A percentile compares a stretch with the other conserved stretches of the same genome.
These are phyloP conservation scores for Xylaria scruposa DNA, from an alignment of 495 filamentous ascomycete species.

Conservation along the genomic window DNA sequence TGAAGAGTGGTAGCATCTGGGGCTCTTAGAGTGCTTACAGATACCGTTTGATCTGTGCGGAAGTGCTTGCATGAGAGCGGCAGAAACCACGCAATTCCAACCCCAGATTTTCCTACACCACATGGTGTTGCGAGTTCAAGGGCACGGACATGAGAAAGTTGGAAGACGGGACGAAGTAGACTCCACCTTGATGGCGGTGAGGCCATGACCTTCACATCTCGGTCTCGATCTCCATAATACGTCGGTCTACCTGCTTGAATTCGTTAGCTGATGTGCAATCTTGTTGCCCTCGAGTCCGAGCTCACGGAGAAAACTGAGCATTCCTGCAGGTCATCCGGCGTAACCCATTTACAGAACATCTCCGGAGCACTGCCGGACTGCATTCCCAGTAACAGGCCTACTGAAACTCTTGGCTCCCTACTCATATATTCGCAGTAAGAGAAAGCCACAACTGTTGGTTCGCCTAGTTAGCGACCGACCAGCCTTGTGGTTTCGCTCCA, in stretches of 20 bases:
- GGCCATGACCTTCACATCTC: neutral
- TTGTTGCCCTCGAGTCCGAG: neutral
- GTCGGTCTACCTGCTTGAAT: constrained; percentile 7
- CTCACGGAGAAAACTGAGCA: neutral
- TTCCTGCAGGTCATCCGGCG: neutral
- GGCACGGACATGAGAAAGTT: neutral
- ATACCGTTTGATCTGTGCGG: constrained; percentile 7
- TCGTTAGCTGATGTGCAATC: constrained; percentile 12
- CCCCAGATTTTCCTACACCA: constrained; percentile 23
- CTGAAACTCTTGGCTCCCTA: constrained; percentile 18
- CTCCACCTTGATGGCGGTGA: constrained; percentile 6
- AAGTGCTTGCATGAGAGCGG: constrained; percentile 22
- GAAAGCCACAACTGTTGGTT: neutral
- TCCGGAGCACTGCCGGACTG: neutral
- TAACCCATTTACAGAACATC: constrained; percentile 6
- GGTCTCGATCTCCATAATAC: neutral
- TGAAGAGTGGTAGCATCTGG: constrained; percentile 9
- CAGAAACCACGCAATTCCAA: neutral
- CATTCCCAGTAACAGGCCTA: neutral
- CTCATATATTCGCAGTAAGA: constrained; percentile 8
- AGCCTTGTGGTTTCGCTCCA: constrained; percentile 13
- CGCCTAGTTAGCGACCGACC: neutral
- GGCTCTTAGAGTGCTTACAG: constrained; percentile 2
- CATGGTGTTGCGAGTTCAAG: neutral
- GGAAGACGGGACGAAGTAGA: neutral